These are phyloP conservation scores for Smittium mucronatum DNA, from an alignment of 371 early-diverging fungal species.

Conservation along the genomic window DNA sequence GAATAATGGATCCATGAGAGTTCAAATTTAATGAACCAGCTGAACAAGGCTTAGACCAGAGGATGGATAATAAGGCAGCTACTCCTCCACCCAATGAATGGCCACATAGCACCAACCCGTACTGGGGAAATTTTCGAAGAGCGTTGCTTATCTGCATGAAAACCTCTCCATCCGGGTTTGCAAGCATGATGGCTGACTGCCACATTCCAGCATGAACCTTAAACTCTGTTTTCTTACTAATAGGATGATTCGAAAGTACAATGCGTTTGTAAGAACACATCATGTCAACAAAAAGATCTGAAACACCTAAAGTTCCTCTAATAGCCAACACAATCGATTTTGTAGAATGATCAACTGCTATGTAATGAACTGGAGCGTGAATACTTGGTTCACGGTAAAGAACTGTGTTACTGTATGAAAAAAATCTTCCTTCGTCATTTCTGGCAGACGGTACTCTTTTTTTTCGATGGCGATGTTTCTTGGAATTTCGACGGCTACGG, in stretches of 20 bases:
- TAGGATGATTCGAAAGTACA: conserved; percentile 32
- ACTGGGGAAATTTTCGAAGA: conserved; percentile 45
- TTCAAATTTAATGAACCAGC: neutral
- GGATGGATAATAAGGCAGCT: conserved; percentile 46
- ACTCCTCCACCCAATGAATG: conserved; percentile 75
- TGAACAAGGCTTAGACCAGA: conserved; percentile 48
- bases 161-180: conserved; percentile 47
- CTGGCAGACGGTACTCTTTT: too few species aligned
- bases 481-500: too few species aligned
- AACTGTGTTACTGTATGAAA: neutral
- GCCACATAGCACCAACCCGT: conserved; percentile 65
- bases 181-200: conserved; percentile 52
- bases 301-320: conserved; percentile 79
- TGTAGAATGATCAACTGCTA: conserved; percentile 63
- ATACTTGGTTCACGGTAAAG: conserved; percentile 42
- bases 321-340: conserved; percentile 68
- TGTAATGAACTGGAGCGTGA: conserved; percentile 68
- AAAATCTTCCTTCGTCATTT: too few species aligned
- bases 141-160: conserved; percentile 50
- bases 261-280: conserved; percentile 66
- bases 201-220: conserved; percentile 66
- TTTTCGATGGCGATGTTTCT: too few species aligned
- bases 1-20: too few species aligned
- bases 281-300: conserved; percentile 75
- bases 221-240: conserved; percentile 23